Conservation (phyloP, 148 eudicot species). For the Oxyria digyna region DNA sequence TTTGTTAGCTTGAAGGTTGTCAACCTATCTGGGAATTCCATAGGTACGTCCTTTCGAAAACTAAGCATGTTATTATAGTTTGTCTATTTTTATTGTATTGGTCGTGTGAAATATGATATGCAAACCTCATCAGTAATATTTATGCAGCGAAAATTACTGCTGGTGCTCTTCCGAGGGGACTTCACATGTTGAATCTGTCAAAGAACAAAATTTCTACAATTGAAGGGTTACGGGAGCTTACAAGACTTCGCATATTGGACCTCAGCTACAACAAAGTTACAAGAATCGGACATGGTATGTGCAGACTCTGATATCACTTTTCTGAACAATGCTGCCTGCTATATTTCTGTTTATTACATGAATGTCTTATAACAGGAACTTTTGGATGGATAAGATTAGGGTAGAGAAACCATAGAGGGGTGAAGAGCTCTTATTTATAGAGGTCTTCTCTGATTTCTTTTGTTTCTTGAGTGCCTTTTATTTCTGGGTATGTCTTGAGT, state of each 20-base stretch:
- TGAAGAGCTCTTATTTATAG: too few relatives aligned
- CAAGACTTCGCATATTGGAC: conserved; percentile 84
- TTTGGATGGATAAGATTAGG: too few relatives aligned
- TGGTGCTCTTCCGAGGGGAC: conserved; percentile 92
- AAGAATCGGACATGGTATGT: conserved; percentile 91
- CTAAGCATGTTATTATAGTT: neutral
- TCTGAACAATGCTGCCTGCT: too few relatives aligned
- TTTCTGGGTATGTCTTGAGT: too few relatives aligned
- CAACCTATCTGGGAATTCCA: conserved; percentile 79
- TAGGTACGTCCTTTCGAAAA: conserved; percentile 39
- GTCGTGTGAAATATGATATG: neutral
- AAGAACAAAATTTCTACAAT: conserved; percentile 74
- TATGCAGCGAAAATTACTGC: conserved; percentile 72
- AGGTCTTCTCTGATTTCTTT: too few relatives aligned
- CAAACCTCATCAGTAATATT: conserved; percentile 4
- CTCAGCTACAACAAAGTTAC: conserved; percentile 79
- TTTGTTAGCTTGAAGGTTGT: conserved; percentile 72
- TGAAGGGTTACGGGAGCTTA: conserved; percentile 90
- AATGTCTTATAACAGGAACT: too few relatives aligned
- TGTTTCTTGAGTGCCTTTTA: too few relatives aligned
- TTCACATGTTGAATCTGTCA: conserved; percentile 74
- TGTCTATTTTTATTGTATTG: neutral
- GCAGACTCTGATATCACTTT: neutral
- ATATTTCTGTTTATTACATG: neutral
- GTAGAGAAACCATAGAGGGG: too few relatives aligned